A percentile compares a stretch with the other conserved stretches of the same genome.
Conservation (phyloP, 352 stramenopile genomes). For the Globisporangium middletonii region DNA sequence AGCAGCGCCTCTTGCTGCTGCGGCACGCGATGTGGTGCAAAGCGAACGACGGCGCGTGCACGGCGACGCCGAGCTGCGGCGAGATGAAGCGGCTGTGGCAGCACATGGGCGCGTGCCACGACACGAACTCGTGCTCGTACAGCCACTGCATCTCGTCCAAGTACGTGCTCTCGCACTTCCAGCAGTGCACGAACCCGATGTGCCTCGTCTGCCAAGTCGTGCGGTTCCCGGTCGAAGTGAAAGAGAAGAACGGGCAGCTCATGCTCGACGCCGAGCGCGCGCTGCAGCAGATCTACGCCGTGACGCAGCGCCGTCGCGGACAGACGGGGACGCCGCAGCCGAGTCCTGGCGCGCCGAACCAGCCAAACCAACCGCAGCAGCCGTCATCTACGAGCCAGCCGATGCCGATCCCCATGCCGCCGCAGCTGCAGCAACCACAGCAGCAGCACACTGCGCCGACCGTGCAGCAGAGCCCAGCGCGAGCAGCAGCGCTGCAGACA, state of each 20-base stretch:
- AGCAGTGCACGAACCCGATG: constrained; percentile 96
- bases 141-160: constrained; percentile 98
- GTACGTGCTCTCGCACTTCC: constrained; percentile 98
- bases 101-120: constrained; percentile 97
- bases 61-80: constrained; percentile 93
- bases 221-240: constrained; percentile 95
- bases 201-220: constrained; percentile 97
- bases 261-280: constrained; percentile 78
- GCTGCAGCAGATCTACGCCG: constrained; percentile 72
- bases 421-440: constrained; percentile 16
- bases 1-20: constrained; percentile 95
- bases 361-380: constrained; percentile 21
- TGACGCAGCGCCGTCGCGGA: constrained; percentile 50
- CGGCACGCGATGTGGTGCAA: constrained; percentile 98
- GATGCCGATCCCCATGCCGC: constrained; percentile 23
- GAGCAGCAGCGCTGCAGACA: not conserved
- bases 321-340: constrained; percentile 4
- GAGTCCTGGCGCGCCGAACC: constrained; percentile 11
- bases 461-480: constrained; percentile 5
- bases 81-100: constrained; percentile 99
- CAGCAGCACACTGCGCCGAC: not conserved
- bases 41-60: constrained; percentile 90
- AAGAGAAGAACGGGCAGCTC: constrained; percentile 83
- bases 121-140: constrained; percentile 95
- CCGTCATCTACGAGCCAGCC: constrained; percentile 10